phyloP scores from a whole-genome alignment of 1,284 basidiomycete genomes.

The Fomitiporia mediterranea region DNA sequence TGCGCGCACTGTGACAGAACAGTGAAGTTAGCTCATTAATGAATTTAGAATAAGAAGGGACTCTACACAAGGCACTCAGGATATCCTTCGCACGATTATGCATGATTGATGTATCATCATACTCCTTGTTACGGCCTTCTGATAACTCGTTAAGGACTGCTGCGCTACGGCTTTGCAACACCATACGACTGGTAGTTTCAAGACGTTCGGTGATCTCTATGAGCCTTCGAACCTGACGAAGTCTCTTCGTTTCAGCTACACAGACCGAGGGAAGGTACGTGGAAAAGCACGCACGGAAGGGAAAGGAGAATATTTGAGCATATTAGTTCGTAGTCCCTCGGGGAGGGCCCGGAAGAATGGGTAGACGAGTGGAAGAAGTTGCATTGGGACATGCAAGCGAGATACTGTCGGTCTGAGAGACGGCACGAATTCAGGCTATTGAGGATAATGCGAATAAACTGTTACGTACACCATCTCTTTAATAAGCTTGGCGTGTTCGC shows the following conservation, averaged over 20 bases:
- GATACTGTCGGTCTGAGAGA: conserved; percentile 11
- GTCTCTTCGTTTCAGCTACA: conserved; percentile 16
- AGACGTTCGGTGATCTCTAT: conserved; percentile 33
- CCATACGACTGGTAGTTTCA: conserved; percentile 33
- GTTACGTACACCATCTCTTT: conserved; percentile 16
- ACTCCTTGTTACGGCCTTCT: conserved; percentile 27
- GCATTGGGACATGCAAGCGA: conserved; percentile 15
- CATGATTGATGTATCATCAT: neutral
- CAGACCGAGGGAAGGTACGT: neutral
- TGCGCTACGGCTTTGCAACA: conserved; percentile 33
- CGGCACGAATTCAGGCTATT: neutral
- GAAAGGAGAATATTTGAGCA: conserved; percentile 7
- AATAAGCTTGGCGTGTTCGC: conserved; percentile 9
- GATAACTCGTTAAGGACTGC: conserved; percentile 19
- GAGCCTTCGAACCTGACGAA: conserved; percentile 27
- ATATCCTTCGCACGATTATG: conserved; percentile 35
- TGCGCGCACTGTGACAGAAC: conserved; percentile 15
- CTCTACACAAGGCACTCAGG: conserved; percentile 40
- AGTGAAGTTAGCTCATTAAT: neutral
- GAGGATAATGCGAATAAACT: neutral
- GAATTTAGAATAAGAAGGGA: conserved; percentile 2
- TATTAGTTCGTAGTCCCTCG: neutral
- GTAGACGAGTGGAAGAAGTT: conserved; percentile 14
- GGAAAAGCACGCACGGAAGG: conserved; percentile 6
- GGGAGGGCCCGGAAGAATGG: conserved; percentile 8